A percentile compares a stretch with the other conserved stretches of the same genome.
Conservation (phyloP, 257 asterid species). For the Eucommia ulmoides region DNA sequence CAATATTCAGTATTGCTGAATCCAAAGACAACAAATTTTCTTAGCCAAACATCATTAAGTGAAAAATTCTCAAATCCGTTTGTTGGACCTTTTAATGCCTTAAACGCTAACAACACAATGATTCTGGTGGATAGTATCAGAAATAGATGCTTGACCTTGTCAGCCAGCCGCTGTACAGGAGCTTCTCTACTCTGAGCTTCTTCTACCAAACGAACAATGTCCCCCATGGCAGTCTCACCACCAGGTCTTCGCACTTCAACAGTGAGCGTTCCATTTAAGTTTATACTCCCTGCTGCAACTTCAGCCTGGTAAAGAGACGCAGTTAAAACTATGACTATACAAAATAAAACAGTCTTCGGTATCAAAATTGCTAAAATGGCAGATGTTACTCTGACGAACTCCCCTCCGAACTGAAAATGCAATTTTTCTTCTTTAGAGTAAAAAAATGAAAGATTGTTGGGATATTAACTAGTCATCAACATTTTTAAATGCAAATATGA, state of each 20-base stretch:
- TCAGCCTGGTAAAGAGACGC: constrained; percentile 51
- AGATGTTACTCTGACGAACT: no score
- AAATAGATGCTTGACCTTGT: constrained; percentile 49
- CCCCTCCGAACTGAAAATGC: no score
- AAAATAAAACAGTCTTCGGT: constrained; percentile 10
- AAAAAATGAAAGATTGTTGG: no score
- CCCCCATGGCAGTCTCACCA: constrained; percentile 93
- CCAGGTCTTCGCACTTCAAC: constrained; percentile 95
- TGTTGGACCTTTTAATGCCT: not conserved
- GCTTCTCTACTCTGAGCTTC: constrained; percentile 99
- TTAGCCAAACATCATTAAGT: not conserved
- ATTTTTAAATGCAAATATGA: not conserved
- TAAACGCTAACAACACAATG: not conserved
- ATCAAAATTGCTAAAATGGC: constrained; percentile 3
- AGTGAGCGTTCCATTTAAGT: constrained; percentile 80
- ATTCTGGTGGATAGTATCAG: not conserved
- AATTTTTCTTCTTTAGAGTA: no score
- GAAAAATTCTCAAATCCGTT: not conserved
- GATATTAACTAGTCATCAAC: not conserved
- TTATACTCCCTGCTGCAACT: constrained; percentile 93
- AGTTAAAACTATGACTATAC: constrained; percentile 11
- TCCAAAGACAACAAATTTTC: not conserved
- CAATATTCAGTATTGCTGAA: no score
- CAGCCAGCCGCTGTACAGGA: constrained; percentile 95
- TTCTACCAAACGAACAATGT: constrained; percentile 95